Evolutionary conservation across 306 rosid species (phyloP), one percentile per base, ranked within the genome.

Genomic region (Quercus aquifolioides): DNA sequence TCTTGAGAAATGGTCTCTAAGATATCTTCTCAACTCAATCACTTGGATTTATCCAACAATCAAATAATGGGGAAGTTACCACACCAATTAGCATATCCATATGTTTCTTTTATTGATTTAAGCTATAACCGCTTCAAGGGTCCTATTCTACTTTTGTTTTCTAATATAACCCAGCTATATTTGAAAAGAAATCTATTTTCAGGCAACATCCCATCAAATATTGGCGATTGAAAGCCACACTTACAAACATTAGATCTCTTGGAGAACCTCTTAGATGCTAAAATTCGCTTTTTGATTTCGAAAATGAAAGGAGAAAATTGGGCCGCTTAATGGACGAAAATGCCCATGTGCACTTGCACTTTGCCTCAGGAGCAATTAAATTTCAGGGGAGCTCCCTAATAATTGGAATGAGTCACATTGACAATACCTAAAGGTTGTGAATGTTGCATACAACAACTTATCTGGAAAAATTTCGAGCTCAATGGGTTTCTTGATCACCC

Each of bases 401-500:
- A 55, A 55, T 5, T 77, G 78, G 81, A 25, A 82, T 0, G 46
- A 58, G 13, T 1, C 28, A 0, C 38, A 68, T 0, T 2, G 0
- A 2, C 4, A 76, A 38, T 38, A n/a, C 1, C 55, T 1, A 35
- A 35, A 1, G 10, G 2, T 71, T 1, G 51, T 77, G 21, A 74
- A 82, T 67, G n/a, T 82, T 77, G 31, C 78, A 17, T 72, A 77
- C 19, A 72, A 82, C 35, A 55, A 5, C 81, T 75, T 76, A 73
- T 38, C 11, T 38, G 3, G 11, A 38, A 38, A 38, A 38, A 38
- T 38, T 38, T 0, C 1, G 11, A 38, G 63, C 1, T 72, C 78
- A 62, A 52, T 63, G 8, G 25, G 18, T 2, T 62, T 57, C 6
- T 74, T 82, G 0, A n/a, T 2, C 21, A 4, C 0, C 8, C 60